Percentiles rank a stretch among this genome's conserved stretches.
Evolutionary conservation across 495 filamentous ascomycete species (phyloP).

Genomic region (Oidiodendron maius): DNA sequence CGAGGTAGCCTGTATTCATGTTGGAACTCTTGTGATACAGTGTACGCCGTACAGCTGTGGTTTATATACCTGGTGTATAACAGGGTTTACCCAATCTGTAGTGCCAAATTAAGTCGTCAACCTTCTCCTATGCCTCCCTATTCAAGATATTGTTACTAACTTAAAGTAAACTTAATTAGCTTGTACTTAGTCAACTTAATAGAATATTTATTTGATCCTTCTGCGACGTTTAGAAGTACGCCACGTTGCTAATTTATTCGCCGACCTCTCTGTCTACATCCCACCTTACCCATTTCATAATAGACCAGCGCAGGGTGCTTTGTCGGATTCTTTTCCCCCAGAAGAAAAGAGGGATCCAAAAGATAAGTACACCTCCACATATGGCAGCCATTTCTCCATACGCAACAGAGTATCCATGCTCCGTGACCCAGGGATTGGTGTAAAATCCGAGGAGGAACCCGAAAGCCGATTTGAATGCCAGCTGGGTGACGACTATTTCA

Average conservation of each 20-base stretch:
- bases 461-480: constrained; percentile 49
- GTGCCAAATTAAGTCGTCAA: too few species aligned
- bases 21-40: too few species aligned
- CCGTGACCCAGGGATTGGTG: constrained; percentile 49
- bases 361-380: constrained; percentile 29
- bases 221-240: too few species aligned
- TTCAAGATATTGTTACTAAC: too few species aligned
- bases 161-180: too few species aligned
- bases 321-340: constrained; percentile 42
- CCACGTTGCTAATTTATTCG: constrained; percentile 28
- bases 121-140: too few species aligned
- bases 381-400: constrained; percentile 48
- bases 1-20: too few species aligned
- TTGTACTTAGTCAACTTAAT: too few species aligned
- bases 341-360: constrained; percentile 38
- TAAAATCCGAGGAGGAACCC: constrained; percentile 51
- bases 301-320: constrained; percentile 35
- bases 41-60: too few species aligned
- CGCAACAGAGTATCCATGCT: constrained; percentile 36
- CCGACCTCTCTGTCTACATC: constrained; percentile 41
- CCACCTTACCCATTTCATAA: constrained; percentile 39
- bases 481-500: constrained; percentile 39
- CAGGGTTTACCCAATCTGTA: too few species aligned
- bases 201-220: too few species aligned
- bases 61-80: too few species aligned